These are phyloP conservation scores for Parafenestella ontariensis DNA, from an alignment of 2,329 filamentous ascomycete genomes.

Conservation along the genomic window DNA sequence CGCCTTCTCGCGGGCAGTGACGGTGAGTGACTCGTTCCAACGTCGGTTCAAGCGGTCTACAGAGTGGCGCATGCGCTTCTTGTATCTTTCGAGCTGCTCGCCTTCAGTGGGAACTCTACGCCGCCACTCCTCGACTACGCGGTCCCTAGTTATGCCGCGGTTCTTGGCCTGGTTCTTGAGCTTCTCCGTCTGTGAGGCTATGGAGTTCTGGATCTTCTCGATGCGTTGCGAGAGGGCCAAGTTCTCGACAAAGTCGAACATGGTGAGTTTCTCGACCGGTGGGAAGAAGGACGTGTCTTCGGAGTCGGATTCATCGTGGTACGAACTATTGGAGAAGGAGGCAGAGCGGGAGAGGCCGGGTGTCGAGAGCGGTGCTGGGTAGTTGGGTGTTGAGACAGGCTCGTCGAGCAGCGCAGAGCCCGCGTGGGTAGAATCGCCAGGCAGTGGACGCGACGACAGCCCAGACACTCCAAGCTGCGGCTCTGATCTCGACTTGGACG, in stretches of 20 bases:
- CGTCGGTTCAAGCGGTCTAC: constrained; percentile 85
- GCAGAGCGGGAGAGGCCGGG: constrained; percentile 73
- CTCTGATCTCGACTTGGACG: constrained; percentile 37
- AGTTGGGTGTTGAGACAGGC: constrained; percentile 57
- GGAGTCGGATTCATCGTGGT: constrained; percentile 84
- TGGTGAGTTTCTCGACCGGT: constrained; percentile 84
- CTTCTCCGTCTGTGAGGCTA: constrained; percentile 83
- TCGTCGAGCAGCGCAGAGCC: constrained; percentile 45
- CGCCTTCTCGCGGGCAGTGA: constrained; percentile 90
- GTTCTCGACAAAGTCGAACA: constrained; percentile 95
- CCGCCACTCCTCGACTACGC: constrained; percentile 92
- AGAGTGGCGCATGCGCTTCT: constrained; percentile 81
- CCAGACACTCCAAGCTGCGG: constrained; percentile 39
- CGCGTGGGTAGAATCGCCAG: constrained; percentile 36
- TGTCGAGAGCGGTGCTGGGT: constrained; percentile 53
- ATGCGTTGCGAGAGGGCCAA: constrained; percentile 86
- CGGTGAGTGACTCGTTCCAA: constrained; percentile 89
- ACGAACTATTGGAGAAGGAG: constrained; percentile 86
- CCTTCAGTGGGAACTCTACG: constrained; percentile 85
- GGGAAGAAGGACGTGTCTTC: constrained; percentile 69
- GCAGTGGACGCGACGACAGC: constrained; percentile 28
- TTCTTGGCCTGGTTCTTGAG: constrained; percentile 83
- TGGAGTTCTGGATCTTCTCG: constrained; percentile 84
- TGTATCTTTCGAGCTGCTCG: constrained; percentile 91
- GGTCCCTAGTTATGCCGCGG: constrained; percentile 80